Evolutionary conservation across 1,139 yeast species (phyloP).

Genomic region (Starmera stellimalicola): DNA sequence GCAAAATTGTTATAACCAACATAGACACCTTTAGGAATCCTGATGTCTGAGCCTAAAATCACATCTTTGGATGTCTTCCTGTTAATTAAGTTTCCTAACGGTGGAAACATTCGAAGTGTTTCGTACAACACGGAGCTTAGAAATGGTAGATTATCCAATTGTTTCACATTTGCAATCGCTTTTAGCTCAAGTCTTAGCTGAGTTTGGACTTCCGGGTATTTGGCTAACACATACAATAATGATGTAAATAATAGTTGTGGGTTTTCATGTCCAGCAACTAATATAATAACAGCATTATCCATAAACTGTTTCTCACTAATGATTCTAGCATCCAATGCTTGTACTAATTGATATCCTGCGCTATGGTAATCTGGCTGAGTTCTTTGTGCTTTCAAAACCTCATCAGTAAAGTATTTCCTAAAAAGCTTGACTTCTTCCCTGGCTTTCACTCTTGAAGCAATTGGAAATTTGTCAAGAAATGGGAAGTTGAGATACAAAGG

Average conservation of each 20-base stretch:
- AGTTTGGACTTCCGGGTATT: slow-evolving; percentile 28
- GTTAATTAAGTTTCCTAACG: slow-evolving; percentile 49
- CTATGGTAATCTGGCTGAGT: slow-evolving; percentile 20
- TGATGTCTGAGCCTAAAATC: slow-evolving; percentile 31
- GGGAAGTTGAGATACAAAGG: slow-evolving; percentile 52
- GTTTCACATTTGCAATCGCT: slow-evolving; percentile 1
- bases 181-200: slow-evolving; percentile 25
- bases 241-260: slow-evolving; percentile 47
- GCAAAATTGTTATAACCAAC: slow-evolving; percentile 52
- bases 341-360: slow-evolving; percentile 26
- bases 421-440: slow-evolving; percentile 35
- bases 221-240: slow-evolving; percentile 37
- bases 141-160: slow-evolving; percentile 17
- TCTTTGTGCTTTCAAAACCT: slow-evolving; percentile 23
- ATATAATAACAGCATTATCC: slow-evolving; percentile 48
- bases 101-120: slow-evolving; percentile 45
- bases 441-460: slow-evolving; percentile 39
- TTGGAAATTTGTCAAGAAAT: slow-evolving; percentile 38
- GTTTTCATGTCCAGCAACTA: slow-evolving; percentile 58
- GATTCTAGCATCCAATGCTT: slow-evolving; percentile 28
- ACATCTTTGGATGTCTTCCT: slow-evolving; percentile 33
- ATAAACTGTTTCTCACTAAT: slow-evolving; percentile 38
- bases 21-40: slow-evolving; percentile 43
- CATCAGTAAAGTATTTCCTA: slow-evolving; percentile 26
- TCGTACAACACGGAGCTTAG: slow-evolving; percentile 38